These are phyloP conservation scores for Podila epigama DNA, from an alignment of 192 early-diverging fungal genomes.

Conservation along the genomic window DNA sequence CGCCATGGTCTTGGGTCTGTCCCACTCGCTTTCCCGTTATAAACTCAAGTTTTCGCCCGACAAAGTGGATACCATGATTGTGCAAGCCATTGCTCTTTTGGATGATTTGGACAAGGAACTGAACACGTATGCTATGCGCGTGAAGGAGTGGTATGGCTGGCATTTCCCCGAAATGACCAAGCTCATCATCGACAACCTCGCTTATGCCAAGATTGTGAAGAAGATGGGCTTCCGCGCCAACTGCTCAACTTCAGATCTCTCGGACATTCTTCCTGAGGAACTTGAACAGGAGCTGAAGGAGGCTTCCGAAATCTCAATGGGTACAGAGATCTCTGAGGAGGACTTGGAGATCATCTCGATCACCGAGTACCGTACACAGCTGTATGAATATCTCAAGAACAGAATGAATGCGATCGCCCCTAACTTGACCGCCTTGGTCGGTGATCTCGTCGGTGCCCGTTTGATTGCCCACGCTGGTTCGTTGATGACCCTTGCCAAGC, in stretches of 20 bases:
- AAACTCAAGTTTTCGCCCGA: conserved; percentile 99
- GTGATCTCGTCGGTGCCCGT: conserved; percentile 98
- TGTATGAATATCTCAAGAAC: conserved; percentile 98
- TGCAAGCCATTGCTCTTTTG: conserved; percentile 96
- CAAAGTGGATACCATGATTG: conserved; percentile 99
- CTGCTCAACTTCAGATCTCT: conserved; percentile 78
- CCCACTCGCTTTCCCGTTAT: conserved; percentile 98
- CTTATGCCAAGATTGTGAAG: conserved; percentile 91
- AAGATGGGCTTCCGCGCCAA: conserved; percentile 91
- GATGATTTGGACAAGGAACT: conserved; percentile 99
- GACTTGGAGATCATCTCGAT: conserved; percentile 96
- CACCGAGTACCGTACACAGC: conserved; percentile 92
- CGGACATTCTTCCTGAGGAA: conserved; percentile 89
- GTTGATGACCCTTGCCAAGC: conserved; percentile 96
- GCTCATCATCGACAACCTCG: conserved; percentile 94
- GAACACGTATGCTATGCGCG: conserved; percentile 85
- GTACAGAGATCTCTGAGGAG: conserved; percentile 96
- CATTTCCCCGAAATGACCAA: conserved; percentile 99
- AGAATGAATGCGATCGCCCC: conserved; percentile 93
- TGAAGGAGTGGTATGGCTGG: conserved; percentile 99
- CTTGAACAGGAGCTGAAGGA: conserved; percentile 92
- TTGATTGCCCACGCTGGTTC: conserved; percentile 98
- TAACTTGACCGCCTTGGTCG: conserved; percentile 92
- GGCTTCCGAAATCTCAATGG: conserved; percentile 99
- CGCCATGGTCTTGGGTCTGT: conserved; percentile 97